Base-by-base conservation (phyloP, 106 monocot genomes). In the Amphibolis antarctica region DNA sequence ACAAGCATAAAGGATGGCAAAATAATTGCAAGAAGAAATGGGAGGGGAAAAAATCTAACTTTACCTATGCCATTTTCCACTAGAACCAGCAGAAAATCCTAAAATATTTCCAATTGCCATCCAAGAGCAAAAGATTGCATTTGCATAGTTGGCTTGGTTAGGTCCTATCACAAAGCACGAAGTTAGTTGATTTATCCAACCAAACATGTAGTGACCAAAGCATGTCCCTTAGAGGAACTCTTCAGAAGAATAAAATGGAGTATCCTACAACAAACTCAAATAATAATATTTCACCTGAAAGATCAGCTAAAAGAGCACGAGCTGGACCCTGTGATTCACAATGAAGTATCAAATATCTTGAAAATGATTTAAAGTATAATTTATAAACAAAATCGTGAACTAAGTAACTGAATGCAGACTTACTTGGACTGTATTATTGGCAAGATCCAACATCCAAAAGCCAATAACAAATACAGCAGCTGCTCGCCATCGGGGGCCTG, bases 401-500 rank as follows among this genome's bases (percentile, higher is more conserved):
- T 46, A 5, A 50, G 9, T 18, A 21, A 46, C 9, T 47, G 15
- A 55, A 15, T 14, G 4, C 14, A 66, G 46, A 42, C 75, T 72
- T 73, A 90, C 96, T 71, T 98, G 96, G 43, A 91, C 87, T 77
- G 98, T 88, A 69, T 98, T 98, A 59, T 98, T 98, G 53, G 91
- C 98, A 70, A 98, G 87, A 74, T 98, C 98, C 52, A 91, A 79
- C 90, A 98, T 85, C 98, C 98, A 98, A 75, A 98, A 98, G 31
- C 98, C 86, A 62, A 91, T 48, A 15, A 98, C 65, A 75, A 98
- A 98, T 46, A 98, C 69, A 71, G 55, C 78, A 67, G 80, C 83
- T 62, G 98, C 98, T 71, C 91, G 73, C 71, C 72, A 85, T 70
- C 91, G 70, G 62, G 98, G 67, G 53, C 91, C 87, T 73, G 81